Base-by-base conservation (phyloP, 768 basidiomycete species). In the Hypholoma sublateritium region DNA sequence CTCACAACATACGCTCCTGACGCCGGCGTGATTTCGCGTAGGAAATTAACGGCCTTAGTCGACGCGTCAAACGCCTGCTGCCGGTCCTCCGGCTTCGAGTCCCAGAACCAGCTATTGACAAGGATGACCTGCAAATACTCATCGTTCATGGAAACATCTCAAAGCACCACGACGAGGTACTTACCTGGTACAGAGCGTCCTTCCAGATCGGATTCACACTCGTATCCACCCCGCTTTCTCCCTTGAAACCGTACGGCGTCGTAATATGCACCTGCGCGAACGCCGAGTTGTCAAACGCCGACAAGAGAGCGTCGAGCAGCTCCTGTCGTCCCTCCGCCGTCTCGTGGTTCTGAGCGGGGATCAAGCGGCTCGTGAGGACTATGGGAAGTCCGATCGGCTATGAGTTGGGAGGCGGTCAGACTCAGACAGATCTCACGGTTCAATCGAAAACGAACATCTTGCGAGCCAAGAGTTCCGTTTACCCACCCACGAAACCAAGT, bases 321-420 rank as follows among this genome's bases (percentile, higher is more conserved):
- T 64, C 28, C 51, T 57, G 17, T 36, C 57, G 46, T 14, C 53
- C 8, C n/a, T 49, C 53, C 35, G 58, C 59, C 5, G 66, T 66
- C 37, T 58, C 64, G 54, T 71, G 70, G 39, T 64, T 67, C 34
- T 58, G 60, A 17, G 62, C 58, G 17, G 71, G 71, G 28, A 72
- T 61, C 14, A 72, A 55, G 3, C 71, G 67, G 13, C 67, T 68
- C 22, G 62, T 61, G 11, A 64, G 42, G 14, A 61, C 59, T 13
- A 55, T 59, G 8, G 62, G 64, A 5, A 60, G 24, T 25, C 69
- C 71, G 19, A 65, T 55, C 25, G 62, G 42, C 71, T 72, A 53
- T 17, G 21, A 54, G 28, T 12, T 34, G 45, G 43, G n/a, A 47
- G 22, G 8, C 28, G 5, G 28, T 32, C 1, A 32, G 28, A 32